phyloP scores from a whole-genome alignment of 305 asterid genomes.

The Fraxinus latifolia region DNA sequence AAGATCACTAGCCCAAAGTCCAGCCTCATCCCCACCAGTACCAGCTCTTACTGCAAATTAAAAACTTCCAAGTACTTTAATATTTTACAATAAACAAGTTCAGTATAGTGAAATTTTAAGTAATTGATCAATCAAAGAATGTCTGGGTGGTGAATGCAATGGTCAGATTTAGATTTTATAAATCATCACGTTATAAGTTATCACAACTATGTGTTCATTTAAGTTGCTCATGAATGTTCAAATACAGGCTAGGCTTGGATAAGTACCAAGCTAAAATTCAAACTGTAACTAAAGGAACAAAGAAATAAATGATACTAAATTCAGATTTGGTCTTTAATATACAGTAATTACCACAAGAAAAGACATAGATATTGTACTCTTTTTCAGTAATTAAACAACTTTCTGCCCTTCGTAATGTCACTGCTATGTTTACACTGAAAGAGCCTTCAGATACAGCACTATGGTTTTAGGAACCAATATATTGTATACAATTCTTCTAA shows the following conservation, averaged over 20 bases:
- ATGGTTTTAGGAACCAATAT: conserved; percentile 7
- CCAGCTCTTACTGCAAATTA: conserved; percentile 85
- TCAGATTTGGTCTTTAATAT: conserved; percentile 5
- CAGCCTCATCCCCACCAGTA: conserved; percentile 98
- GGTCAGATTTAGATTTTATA: not conserved
- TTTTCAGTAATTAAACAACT: not conserved
- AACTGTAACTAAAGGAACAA: not conserved
- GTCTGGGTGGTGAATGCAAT: not conserved
- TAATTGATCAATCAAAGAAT: conserved; percentile 14
- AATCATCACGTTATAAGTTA: not conserved
- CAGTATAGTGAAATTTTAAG: conserved; percentile 10
- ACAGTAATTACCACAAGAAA: conserved; percentile 18
- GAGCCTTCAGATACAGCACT: not conserved
- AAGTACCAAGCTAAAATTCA: not conserved
- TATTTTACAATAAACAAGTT: not conserved
- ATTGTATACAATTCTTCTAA: conserved; percentile 3
- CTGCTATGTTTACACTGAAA: not conserved
- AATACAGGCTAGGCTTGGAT: not conserved
- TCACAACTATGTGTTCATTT: not conserved
- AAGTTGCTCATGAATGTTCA: not conserved
- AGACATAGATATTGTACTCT: not conserved
- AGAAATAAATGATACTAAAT: not conserved
- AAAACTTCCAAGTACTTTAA: conserved; percentile 21
- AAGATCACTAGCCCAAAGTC: conserved; percentile 99
- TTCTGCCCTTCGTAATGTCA: not conserved